These are phyloP conservation scores for Chaetomium tenue DNA, from an alignment of 495 filamentous ascomycete genomes.

Conservation along the genomic window DNA sequence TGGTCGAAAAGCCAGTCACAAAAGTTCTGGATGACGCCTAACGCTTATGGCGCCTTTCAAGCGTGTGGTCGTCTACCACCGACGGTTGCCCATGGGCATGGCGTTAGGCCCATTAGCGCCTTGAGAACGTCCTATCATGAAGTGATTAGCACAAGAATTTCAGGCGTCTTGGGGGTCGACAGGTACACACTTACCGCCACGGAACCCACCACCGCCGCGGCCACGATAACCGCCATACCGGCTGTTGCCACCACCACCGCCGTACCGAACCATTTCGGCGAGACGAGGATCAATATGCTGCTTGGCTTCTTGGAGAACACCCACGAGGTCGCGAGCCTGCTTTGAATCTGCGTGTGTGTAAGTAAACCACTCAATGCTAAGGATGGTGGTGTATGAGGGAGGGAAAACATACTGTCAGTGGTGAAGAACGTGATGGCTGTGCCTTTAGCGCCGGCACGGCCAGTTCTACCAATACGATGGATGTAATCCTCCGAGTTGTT, in stretches of 20 bases:
- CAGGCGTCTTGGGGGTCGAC: constrained; percentile 3
- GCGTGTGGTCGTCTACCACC: constrained; percentile 40
- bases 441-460: constrained; percentile 88
- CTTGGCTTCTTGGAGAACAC: constrained; percentile 91
- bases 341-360: constrained; percentile 70
- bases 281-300: constrained; percentile 97
- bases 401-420: constrained; percentile 80
- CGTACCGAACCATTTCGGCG: constrained; percentile 90
- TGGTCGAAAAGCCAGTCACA: constrained; percentile 13
- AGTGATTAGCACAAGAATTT: constrained; percentile 17
- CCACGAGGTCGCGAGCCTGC: constrained; percentile 92
- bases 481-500: constrained; percentile 99
- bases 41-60: background rate
- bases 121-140: constrained; percentile 24
- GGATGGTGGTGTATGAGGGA: constrained; percentile 7
- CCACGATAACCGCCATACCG: constrained; percentile 59
- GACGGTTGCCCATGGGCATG: constrained; percentile 47
- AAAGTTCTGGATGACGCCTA: constrained; percentile 3
- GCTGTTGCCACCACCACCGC: constrained; percentile 79
- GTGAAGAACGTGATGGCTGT: constrained; percentile 97
- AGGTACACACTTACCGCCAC: constrained; percentile 44
- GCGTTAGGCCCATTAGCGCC: constrained; percentile 44
- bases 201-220: constrained; percentile 36
- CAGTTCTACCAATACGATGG: constrained; percentile 96
- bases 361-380: constrained; percentile 25